A percentile compares a stretch with the other conserved stretches of the same genome.
phyloP scores from a whole-genome alignment of 345 rosid species.

The Isatis tinctoria region DNA sequence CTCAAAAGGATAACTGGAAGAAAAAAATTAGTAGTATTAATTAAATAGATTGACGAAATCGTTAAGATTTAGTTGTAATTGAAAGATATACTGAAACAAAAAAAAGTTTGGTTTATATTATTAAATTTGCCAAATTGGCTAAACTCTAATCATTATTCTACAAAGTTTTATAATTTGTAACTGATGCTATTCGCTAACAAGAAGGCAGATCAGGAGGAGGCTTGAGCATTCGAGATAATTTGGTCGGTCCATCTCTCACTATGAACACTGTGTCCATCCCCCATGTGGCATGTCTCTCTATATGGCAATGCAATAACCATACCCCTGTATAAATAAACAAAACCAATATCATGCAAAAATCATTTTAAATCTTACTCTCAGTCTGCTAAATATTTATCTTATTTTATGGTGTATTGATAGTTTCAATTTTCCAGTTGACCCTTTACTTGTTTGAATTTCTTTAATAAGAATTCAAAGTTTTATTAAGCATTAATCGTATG shows the following conservation, averaged over 20 bases:
- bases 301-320: constrained; percentile 45
- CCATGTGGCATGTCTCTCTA: constrained; percentile 40
- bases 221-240: constrained; percentile 20
- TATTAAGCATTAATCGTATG: background rate
- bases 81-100: no score
- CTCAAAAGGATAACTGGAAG: no score
- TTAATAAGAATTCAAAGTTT: background rate
- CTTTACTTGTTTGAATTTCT: background rate
- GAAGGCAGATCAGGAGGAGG: constrained; percentile 40
- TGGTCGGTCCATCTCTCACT: constrained; percentile 36
- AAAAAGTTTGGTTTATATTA: no score
- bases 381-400: background rate
- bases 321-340: constrained; percentile 22
- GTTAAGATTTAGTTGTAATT: no score
- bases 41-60: no score
- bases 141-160: background rate
- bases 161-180: background rate
- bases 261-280: constrained; percentile 44
- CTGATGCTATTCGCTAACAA: constrained; percentile 5
- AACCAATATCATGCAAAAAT: background rate
- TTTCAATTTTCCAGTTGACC: background rate
- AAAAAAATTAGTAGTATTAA: no score
- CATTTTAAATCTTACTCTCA: background rate
- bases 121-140: background rate
- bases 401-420: background rate